These are phyloP conservation scores for Leptographium wingfieldii DNA, from an alignment of 2,329 filamentous ascomycete genomes.

Conservation along the genomic window DNA sequence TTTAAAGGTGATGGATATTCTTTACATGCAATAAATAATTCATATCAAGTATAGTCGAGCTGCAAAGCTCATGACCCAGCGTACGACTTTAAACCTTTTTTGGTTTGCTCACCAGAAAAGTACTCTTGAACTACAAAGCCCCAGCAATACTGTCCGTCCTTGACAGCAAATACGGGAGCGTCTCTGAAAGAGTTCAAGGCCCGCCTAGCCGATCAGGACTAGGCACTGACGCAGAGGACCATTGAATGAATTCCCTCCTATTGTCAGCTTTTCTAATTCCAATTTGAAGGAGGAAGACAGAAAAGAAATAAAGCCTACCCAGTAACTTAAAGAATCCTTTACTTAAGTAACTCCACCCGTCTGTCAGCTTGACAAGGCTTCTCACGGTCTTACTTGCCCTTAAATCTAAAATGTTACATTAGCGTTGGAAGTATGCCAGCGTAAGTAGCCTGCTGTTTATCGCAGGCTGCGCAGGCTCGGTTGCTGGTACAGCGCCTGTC, in stretches of 20 bases:
- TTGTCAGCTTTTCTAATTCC: neutral
- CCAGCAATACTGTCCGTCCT: slow-evolving; percentile 41
- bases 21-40: neutral
- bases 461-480: slow-evolving; percentile 25
- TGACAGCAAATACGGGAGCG: slow-evolving; percentile 39
- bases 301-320: slow-evolving; percentile 21
- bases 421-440: slow-evolving; percentile 38
- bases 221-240: slow-evolving; percentile 40
- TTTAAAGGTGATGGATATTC: neutral
- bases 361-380: slow-evolving; percentile 38
- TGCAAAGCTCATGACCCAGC: slow-evolving; percentile 40
- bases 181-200: slow-evolving; percentile 32
- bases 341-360: slow-evolving; percentile 40
- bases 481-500: slow-evolving; percentile 35
- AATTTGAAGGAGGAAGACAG: neutral
- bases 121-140: slow-evolving; percentile 35
- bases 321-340: slow-evolving; percentile 45
- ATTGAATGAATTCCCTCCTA: slow-evolving; percentile 41
- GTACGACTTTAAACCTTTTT: slow-evolving; percentile 34
- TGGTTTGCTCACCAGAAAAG: slow-evolving; percentile 30
- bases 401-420: slow-evolving; percentile 39
- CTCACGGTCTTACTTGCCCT: slow-evolving; percentile 30
- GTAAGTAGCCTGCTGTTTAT: slow-evolving; percentile 39
- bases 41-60: neutral
- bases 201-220: slow-evolving; percentile 41